Evolutionary conservation across 352 stramenopile genomes (phyloP).

Genomic region (Aphanomyces cochlioides): DNA sequence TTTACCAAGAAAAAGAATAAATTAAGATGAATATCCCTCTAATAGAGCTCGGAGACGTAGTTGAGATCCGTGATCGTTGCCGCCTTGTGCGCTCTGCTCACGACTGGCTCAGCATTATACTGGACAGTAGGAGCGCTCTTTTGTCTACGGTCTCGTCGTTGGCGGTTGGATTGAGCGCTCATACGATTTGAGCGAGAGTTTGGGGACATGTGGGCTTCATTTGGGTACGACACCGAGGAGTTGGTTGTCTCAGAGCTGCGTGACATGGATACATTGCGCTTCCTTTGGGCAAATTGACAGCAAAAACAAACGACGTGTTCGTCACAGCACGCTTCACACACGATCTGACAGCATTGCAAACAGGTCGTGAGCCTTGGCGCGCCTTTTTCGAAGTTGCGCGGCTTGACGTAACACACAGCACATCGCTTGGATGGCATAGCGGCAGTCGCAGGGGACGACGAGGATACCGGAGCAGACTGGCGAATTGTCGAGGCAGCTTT

Average conservation of each 20-base stretch:
- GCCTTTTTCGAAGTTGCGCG: not conserved
- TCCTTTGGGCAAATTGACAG: not conserved
- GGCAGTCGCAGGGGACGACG: not conserved
- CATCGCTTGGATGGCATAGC: not conserved
- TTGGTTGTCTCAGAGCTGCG: not conserved
- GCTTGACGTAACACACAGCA: not conserved
- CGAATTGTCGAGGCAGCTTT: not conserved
- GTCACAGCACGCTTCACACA: not conserved
- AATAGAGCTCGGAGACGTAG: too few species aligned
- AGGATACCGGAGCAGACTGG: not conserved
- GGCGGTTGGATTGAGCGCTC: too few species aligned
- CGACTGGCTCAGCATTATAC: too few species aligned
- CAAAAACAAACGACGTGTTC: not conserved
- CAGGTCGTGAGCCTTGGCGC: not conserved
- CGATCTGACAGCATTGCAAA: not conserved
- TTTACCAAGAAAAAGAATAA: too few species aligned
- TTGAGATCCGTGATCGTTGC: too few species aligned
- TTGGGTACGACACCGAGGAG: not conserved
- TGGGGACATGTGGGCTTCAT: not conserved
- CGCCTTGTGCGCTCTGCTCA: too few species aligned
- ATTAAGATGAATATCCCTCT: too few species aligned
- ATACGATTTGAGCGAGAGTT: not conserved
- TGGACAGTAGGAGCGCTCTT: too few species aligned
- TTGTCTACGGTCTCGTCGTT: too few species aligned
- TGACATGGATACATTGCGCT: conserved; percentile 7